These are phyloP conservation scores for Chiua virens DNA, from an alignment of 768 basidiomycete genomes.

Conservation along the genomic window DNA sequence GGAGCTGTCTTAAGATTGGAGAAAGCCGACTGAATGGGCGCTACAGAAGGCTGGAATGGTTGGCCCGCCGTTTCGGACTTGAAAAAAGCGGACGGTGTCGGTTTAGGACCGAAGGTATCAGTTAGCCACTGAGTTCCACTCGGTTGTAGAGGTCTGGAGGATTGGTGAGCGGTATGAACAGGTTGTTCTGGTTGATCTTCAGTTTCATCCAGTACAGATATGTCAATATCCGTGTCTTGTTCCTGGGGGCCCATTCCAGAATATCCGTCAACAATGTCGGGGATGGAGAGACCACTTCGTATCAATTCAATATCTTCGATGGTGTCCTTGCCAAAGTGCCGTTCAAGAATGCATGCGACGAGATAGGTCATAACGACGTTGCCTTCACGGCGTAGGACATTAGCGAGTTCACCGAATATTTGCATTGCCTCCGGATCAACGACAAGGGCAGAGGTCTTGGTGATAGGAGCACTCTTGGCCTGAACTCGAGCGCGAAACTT, in stretches of 20 bases:
- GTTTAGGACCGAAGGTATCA: constrained; percentile 31
- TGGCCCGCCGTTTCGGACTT: constrained; percentile 4
- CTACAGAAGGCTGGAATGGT: constrained; percentile 14
- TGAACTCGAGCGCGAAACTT: constrained; percentile 82
- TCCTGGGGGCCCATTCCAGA: constrained; percentile 27
- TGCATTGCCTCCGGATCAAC: constrained; percentile 68
- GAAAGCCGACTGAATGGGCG: constrained; percentile 31
- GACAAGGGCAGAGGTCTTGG: constrained; percentile 59
- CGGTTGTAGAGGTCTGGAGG: constrained; percentile 21
- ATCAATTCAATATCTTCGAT: constrained; percentile 74
- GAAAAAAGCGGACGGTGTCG: constrained; percentile 26
- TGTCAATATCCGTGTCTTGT: constrained; percentile 27
- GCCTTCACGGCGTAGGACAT: constrained; percentile 63
- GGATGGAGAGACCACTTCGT: constrained; percentile 52
- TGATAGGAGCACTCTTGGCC: constrained; percentile 70
- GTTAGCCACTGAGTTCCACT: constrained; percentile 34
- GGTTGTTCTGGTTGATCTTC: constrained; percentile 14
- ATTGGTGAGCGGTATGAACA: not conserved
- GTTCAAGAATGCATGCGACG: constrained; percentile 84
- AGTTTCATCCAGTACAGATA: constrained; percentile 20
- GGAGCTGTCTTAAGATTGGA: constrained; percentile 32
- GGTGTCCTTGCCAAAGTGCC: constrained; percentile 80
- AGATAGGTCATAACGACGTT: constrained; percentile 77
- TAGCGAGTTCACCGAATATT: constrained; percentile 60
- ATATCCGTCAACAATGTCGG: constrained; percentile 71